Evolutionary conservation across 768 basidiomycete species (phyloP), one percentile per base, ranked within the genome.

Genomic region (Multifurca ochricompacta): DNA sequence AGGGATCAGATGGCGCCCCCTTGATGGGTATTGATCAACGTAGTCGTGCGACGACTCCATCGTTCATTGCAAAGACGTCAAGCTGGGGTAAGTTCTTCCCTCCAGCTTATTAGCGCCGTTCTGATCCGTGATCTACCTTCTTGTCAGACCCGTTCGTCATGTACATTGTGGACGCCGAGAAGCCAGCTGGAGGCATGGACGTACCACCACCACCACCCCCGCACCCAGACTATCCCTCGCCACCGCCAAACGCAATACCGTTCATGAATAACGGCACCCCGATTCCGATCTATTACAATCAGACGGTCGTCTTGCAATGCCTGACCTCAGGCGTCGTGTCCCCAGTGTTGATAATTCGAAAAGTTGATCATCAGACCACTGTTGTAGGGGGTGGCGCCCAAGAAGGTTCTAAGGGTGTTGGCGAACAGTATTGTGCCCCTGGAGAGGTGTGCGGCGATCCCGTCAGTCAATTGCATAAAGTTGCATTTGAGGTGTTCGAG

Each of bases 211-310:
- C 87, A 0, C 87, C 88, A 14, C 86, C 89, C 3, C 87, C 83
- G 1, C 87, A 91, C 51, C 81, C 85, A 0, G 92, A 91, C 60
- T 97, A 91, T 68, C 95, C 95, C 6, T 86, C 87, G 0, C 89
- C 90, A 30, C 91, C 94, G 23, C 87, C 91, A 11, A 92, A 93
- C 60, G 91, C 90, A 5, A 91, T 95, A 46, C 74, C 87, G 5
- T 88, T 89, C 69, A 83, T 83, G 37, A 84, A 83, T 67, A 87
- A 87, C 60, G 85, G 87, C 1, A 83, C 84, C 3, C 87, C 87
- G 64, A 91, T 91, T 43, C 86, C 92, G 16, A 85, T 98, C 54
- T 91, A 93, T 70, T 98, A 97, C 76, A 98, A 98, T 66, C 89
- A 94, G 68, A 93, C 91, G 1, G 87, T 98, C 43, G 91, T 97